Percentiles rank a stretch among this genome's conserved stretches.
Conservation (phyloP, 208 protist genomes). For the Crithidia mellificae region DNA sequence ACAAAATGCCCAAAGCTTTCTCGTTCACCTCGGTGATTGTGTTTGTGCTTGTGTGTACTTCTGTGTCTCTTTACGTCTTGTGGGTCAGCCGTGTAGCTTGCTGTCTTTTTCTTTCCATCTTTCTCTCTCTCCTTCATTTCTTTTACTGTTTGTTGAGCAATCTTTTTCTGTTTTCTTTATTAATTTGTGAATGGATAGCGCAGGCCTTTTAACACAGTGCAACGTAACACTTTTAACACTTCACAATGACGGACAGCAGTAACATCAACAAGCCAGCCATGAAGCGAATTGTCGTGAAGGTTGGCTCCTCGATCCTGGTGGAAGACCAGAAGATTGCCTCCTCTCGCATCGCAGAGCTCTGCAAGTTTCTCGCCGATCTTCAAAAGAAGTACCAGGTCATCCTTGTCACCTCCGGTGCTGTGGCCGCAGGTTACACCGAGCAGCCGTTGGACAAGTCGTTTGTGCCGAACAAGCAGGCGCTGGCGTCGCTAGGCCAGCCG, state of each 20-base stretch:
- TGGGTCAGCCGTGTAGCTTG: not conserved
- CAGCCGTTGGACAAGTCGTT: constrained; percentile 47
- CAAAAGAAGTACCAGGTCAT: constrained; percentile 63
- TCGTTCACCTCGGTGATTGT: no score
- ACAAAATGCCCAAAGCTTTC: no score
- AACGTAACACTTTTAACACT: not conserved
- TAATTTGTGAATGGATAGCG: no score
- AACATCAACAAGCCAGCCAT: constrained; percentile 20
- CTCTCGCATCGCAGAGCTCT: constrained; percentile 53
- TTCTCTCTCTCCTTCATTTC: not conserved
- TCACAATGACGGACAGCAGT: constrained; percentile 11
- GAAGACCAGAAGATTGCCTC: constrained; percentile 48
- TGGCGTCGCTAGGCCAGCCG: constrained; percentile 25
- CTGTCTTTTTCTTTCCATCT: not conserved
- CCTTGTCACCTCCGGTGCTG: constrained; percentile 74
- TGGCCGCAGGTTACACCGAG: constrained; percentile 61
- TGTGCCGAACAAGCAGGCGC: constrained; percentile 30
- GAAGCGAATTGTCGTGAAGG: constrained; percentile 76
- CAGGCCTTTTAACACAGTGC: no score
- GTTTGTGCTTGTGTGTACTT: not conserved
- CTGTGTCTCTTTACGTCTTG: not conserved
- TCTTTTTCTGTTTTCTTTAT: no score
- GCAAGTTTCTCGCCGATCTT: constrained; percentile 59
- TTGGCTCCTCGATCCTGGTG: constrained; percentile 62
- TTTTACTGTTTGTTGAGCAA: not conserved